These are phyloP conservation scores for Dianthus caryophyllus DNA, from an alignment of 148 eudicot species.

Conservation along the genomic window DNA sequence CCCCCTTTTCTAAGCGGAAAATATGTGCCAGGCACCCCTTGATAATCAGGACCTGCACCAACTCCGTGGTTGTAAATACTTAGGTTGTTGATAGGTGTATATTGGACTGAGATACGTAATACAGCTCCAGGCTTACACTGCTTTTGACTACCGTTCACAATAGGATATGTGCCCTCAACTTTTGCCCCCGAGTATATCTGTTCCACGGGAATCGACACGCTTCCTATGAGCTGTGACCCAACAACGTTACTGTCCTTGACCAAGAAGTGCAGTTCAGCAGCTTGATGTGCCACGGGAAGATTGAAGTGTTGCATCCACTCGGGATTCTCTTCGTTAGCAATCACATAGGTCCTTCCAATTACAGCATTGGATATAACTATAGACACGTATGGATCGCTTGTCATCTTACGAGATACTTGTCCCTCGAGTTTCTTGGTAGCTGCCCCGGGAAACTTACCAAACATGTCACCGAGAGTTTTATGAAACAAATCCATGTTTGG, in stretches of 20 bases:
- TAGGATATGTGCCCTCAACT: slow-evolving; percentile 62
- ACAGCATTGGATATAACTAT: slow-evolving; percentile 57
- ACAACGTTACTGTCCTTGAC: slow-evolving; percentile 90
- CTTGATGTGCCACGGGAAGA: slow-evolving; percentile 80
- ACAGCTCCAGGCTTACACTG: slow-evolving; percentile 80
- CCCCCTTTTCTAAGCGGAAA: slow-evolving; percentile 95
- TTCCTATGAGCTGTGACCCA: slow-evolving; percentile 86
- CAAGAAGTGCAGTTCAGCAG: slow-evolving; percentile 70
- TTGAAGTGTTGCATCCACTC: slow-evolving; percentile 79
- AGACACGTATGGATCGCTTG: slow-evolving; percentile 93
- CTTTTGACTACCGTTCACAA: slow-evolving; percentile 54
- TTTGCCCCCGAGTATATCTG: slow-evolving; percentile 46
- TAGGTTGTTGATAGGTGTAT: slow-evolving; percentile 57
- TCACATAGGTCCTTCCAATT: slow-evolving; percentile 81
- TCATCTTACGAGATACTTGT: slow-evolving; percentile 42
- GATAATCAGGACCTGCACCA: slow-evolving; percentile 84
- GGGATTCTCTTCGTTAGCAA: slow-evolving; percentile 78
- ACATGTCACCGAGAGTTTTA: slow-evolving; percentile 68
- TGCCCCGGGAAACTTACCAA: slow-evolving; percentile 48
- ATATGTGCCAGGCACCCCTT: slow-evolving; percentile 77
- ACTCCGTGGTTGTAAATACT: slow-evolving; percentile 66
- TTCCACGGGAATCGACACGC: slow-evolving; percentile 71
- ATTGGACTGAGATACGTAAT: slow-evolving; percentile 61
- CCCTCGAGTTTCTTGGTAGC: slow-evolving; percentile 56
- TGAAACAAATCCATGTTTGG: slow-evolving; percentile 98